Percentiles rank a stretch among this genome's conserved stretches.
Conservation (phyloP, 495 filamentous ascomycete genomes). For the Podospora pseudopauciseta region DNA sequence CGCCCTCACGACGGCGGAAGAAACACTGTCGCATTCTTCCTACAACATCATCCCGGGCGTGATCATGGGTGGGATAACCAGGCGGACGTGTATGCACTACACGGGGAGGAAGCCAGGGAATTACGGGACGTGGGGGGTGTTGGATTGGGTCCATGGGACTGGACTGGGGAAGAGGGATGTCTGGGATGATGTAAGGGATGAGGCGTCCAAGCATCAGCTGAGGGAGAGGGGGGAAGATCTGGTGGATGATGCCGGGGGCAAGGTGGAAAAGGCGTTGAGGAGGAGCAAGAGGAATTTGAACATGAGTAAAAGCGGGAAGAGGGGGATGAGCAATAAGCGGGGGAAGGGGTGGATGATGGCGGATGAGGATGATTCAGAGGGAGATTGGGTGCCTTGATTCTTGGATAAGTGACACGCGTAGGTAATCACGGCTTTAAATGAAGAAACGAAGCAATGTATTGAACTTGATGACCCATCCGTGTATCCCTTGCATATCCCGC, state of each 20-base stretch:
- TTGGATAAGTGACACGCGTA: neutral
- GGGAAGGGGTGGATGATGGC: neutral
- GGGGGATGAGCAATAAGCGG: conserved; percentile 1
- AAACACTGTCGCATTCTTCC: conserved; percentile 71
- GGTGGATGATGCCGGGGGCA: conserved; percentile 33
- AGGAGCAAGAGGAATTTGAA: conserved; percentile 32
- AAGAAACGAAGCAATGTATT: neutral
- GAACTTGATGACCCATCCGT: neutral
- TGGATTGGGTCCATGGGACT: conserved; percentile 77
- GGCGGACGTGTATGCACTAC: conserved; percentile 66
- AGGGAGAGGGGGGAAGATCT: conserved; percentile 44
- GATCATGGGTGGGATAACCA: conserved; percentile 69
- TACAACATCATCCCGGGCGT: conserved; percentile 73
- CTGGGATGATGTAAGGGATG: conserved; percentile 51
- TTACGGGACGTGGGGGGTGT: conserved; percentile 69
- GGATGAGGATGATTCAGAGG: neutral
- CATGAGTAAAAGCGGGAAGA: conserved; percentile 19
- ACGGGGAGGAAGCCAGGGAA: conserved; percentile 58
- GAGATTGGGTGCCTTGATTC: neutral
- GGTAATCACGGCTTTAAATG: neutral
- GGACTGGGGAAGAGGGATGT: conserved; percentile 55
- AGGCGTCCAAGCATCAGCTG: conserved; percentile 59
- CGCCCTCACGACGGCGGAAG: conserved; percentile 66
- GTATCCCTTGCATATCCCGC: neutral
- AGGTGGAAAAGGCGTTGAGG: conserved; percentile 35